Conservation (phyloP, 2,329 filamentous ascomycete species). For the Penicillium corylophilum region DNA sequence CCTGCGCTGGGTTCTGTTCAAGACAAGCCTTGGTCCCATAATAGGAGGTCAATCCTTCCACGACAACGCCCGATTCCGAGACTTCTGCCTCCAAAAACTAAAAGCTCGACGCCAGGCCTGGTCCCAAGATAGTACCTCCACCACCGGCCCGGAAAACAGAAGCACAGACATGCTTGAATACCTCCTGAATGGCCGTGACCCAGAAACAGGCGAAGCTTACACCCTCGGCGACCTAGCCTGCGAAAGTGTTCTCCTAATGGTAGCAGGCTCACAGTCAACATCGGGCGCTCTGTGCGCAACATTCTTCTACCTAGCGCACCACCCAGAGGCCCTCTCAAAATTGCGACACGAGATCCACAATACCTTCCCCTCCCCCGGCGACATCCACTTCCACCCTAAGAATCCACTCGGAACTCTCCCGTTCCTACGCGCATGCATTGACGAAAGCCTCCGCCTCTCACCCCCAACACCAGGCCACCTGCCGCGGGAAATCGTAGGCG, state of each 20-base stretch:
- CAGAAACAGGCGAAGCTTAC: not conserved
- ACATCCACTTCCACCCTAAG: not conserved
- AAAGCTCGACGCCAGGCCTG: not conserved
- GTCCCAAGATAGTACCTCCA: not conserved
- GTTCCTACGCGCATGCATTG: not conserved
- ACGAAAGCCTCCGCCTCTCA: not conserved
- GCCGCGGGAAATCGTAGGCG: too few species aligned
- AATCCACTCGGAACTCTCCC: not conserved
- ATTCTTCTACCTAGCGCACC: not conserved
- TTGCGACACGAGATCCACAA: not conserved
- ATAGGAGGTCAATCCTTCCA: not conserved
- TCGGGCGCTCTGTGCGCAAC: not conserved
- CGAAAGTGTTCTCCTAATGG: not conserved
- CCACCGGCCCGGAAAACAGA: not conserved
- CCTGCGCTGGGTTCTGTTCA: not conserved
- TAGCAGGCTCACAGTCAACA: not conserved
- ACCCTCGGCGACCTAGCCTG: not conserved
- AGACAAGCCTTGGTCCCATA: not conserved
- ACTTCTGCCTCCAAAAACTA: not conserved
- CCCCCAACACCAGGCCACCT: not conserved
- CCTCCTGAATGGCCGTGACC: not conserved
- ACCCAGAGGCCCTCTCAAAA: not conserved
- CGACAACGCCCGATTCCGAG: not conserved
- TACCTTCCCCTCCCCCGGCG: not conserved
- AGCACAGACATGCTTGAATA: not conserved